A percentile compares a stretch with the other conserved stretches of the same genome.
These are phyloP conservation scores for Phytophthora uliginosa DNA, from an alignment of 352 stramenopile species.

Conservation along the genomic window DNA sequence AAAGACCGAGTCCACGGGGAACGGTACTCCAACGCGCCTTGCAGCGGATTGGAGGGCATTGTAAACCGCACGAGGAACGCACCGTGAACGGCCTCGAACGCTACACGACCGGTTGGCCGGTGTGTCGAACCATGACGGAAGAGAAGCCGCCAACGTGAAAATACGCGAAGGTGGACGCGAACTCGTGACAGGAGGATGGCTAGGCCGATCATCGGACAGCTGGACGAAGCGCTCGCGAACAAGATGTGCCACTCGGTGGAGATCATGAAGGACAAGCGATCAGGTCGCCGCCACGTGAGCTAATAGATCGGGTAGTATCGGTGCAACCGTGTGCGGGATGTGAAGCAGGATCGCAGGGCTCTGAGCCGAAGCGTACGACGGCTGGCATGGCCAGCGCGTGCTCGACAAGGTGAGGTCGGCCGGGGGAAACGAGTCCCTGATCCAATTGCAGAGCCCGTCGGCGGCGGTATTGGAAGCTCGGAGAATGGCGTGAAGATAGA, in stretches of 20 bases:
- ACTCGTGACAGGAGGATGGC: too few species aligned
- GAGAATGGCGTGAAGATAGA: constrained; percentile 8
- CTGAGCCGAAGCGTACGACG: not conserved
- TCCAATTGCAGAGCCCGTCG: constrained; percentile 33
- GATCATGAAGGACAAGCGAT: not conserved
- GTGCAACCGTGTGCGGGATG: not conserved
- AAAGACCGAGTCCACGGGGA: too few species aligned
- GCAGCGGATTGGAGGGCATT: too few species aligned
- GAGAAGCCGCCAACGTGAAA: too few species aligned
- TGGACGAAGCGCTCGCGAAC: not conserved
- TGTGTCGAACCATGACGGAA: too few species aligned
- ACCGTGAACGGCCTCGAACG: too few species aligned
- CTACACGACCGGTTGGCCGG: too few species aligned
- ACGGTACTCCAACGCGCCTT: too few species aligned
- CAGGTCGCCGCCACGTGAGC: not conserved
- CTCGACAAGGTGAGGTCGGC: not conserved
- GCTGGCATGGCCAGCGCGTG: not conserved
- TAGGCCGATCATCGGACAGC: too few species aligned
- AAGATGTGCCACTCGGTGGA: not conserved
- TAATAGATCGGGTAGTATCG: not conserved
- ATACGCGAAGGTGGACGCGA: too few species aligned
- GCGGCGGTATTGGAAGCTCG: not conserved
- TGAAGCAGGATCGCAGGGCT: not conserved
- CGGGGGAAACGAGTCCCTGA: constrained; percentile 16
- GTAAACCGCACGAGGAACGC: too few species aligned